A percentile compares a stretch with the other conserved stretches of the same genome.
Conservation (phyloP, 2,329 filamentous ascomycete species). For the Dactylonectria macrodidyma region DNA sequence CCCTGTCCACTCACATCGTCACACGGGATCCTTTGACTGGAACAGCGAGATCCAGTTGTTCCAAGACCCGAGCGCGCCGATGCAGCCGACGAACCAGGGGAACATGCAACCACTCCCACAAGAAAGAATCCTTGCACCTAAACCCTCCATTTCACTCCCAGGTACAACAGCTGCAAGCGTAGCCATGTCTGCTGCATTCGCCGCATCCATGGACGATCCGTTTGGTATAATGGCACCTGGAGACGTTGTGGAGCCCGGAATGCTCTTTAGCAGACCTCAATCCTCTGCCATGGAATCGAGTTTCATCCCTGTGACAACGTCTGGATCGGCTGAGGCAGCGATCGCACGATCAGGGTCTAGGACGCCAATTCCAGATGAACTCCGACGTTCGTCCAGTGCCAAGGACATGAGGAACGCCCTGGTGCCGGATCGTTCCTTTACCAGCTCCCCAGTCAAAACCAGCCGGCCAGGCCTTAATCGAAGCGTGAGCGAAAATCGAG, state of each 20-base stretch:
- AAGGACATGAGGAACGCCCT: constrained; percentile 61
- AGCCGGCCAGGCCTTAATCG: constrained; percentile 66
- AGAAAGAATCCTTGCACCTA: constrained; percentile 66
- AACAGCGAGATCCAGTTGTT: constrained; percentile 69
- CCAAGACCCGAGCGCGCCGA: constrained; percentile 60
- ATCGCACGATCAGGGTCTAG: constrained; percentile 46
- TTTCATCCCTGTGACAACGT: constrained; percentile 50
- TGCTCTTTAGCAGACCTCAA: constrained; percentile 69
- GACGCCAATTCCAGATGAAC: constrained; percentile 51
- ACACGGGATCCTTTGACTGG: constrained; percentile 71
- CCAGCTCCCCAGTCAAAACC: constrained; percentile 68
- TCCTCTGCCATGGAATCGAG: constrained; percentile 62
- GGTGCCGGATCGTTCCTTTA: constrained; percentile 57
- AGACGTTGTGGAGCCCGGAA: constrained; percentile 71
- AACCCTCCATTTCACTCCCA: constrained; percentile 57
- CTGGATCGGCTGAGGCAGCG: constrained; percentile 47
- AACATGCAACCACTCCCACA: constrained; percentile 57
- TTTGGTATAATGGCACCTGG: constrained; percentile 64
- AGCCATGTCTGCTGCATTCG: constrained; percentile 60
- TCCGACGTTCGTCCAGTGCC: constrained; percentile 63
- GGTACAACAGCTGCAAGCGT: constrained; percentile 38
- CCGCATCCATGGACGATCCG: constrained; percentile 63
- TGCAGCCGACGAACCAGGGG: constrained; percentile 53
- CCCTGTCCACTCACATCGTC: constrained; percentile 56
- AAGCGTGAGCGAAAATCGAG: constrained; percentile 69